Conservation (phyloP, 345 rosid genomes). For the Mercurialis annua region DNA sequence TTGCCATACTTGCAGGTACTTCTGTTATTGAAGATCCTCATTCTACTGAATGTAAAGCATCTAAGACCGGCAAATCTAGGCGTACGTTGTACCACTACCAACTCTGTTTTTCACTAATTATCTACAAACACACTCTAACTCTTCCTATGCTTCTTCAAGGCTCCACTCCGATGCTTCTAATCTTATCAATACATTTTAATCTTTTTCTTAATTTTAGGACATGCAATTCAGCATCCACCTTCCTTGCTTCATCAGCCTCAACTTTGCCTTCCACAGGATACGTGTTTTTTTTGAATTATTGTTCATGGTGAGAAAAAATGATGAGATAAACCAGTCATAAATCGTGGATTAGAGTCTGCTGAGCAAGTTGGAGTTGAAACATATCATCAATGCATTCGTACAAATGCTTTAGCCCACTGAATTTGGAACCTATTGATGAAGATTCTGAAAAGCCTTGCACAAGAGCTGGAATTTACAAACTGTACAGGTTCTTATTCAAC, state of each 20-base stretch:
- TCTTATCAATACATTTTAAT: neutral
- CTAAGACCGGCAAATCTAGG: slow-evolving; percentile 65
- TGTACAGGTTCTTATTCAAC: too few species aligned
- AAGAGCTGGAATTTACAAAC: too few species aligned
- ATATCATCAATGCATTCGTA: neutral
- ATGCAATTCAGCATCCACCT: slow-evolving; percentile 7
- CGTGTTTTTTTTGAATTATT: slow-evolving; percentile 3
- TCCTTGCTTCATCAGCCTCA: slow-evolving; percentile 7
- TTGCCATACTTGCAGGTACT: slow-evolving; percentile 59
- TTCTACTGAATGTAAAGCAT: slow-evolving; percentile 62
- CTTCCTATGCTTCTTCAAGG: neutral
- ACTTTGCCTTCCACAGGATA: slow-evolving; percentile 7
- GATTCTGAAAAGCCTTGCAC: neutral
- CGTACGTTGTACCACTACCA: slow-evolving; percentile 52
- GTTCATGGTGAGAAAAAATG: too few species aligned
- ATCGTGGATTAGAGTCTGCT: neutral
- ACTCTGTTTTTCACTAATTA: too few species aligned
- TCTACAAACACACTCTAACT: neutral
- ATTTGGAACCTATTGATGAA: neutral
- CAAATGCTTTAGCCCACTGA: neutral
- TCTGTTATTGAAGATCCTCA: slow-evolving; percentile 61
- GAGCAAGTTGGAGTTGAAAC: slow-evolving; percentile 8
- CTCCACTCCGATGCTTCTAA: slow-evolving; percentile 1
- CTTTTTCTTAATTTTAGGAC: slow-evolving; percentile 11
- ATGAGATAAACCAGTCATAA: neutral